These are phyloP conservation scores for Tolypocladium pustulatum DNA, from an alignment of 2,329 filamentous ascomycete genomes.

Conservation along the genomic window DNA sequence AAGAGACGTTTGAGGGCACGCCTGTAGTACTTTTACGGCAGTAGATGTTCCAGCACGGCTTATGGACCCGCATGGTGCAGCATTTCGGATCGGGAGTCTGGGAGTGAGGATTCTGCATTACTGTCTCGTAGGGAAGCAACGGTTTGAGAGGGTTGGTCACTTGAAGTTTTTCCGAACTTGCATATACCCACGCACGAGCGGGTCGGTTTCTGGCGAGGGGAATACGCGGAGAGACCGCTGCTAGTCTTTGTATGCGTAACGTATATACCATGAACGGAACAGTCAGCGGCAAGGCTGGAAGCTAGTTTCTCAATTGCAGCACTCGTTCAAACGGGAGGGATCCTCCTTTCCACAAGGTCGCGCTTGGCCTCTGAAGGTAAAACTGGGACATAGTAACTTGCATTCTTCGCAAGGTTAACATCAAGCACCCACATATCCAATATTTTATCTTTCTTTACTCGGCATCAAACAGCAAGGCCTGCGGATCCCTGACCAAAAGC, in stretches of 20 bases:
- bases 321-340: neutral
- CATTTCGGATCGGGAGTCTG: neutral
- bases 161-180: constrained; percentile 2
- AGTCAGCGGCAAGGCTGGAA: neutral
- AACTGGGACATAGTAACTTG: neutral
- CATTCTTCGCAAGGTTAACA: neutral
- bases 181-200: constrained; percentile 10
- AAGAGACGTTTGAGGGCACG: neutral
- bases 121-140: neutral
- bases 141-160: constrained; percentile 1
- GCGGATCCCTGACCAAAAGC: constrained; percentile 5
- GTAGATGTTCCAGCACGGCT: neutral
- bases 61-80: neutral
- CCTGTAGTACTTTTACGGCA: neutral
- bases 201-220: neutral
- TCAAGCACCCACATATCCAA: neutral
- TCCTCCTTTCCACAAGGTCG: too few species aligned
- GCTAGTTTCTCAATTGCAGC: neutral
- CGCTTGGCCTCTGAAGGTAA: neutral
- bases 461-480: constrained; percentile 8
- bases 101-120: neutral
- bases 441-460: neutral
- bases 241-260: neutral
- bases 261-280: neutral
- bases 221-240: neutral